phyloP scores from a whole-genome alignment of 2,329 filamentous ascomycete species.

The Pseudogymnoascus sp. region DNA sequence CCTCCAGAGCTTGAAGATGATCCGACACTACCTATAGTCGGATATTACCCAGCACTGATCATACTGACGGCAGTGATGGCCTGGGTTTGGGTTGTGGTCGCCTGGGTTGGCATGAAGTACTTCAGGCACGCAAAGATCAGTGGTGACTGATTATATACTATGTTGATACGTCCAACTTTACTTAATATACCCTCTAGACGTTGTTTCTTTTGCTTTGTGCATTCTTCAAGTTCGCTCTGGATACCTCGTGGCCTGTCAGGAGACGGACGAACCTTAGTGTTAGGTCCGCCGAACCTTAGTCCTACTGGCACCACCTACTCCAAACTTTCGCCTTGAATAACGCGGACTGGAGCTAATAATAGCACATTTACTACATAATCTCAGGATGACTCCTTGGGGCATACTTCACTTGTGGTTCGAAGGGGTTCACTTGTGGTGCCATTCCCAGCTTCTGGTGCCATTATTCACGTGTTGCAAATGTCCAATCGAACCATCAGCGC shows the following conservation, averaged over 20 bases:
- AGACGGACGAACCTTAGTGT: neutral
- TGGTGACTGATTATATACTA: conserved; percentile 5
- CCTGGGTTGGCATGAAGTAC: conserved; percentile 99
- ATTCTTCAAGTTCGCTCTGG: neutral
- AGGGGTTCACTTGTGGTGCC: neutral
- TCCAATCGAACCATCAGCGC: neutral
- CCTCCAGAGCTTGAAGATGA: conserved; percentile 94
- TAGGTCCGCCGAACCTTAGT: neutral
- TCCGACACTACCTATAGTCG: conserved; percentile 85
- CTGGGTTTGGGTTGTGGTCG: conserved; percentile 96
- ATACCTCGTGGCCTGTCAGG: neutral
- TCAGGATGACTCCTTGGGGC: neutral
- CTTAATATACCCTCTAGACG: conserved; percentile 7
- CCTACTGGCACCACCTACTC: neutral
- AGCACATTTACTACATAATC: neutral
- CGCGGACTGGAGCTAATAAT: neutral
- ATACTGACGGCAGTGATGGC: conserved; percentile 93
- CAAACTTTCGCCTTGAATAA: neutral
- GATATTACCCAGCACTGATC: conserved; percentile 92
- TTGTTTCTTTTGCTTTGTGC: neutral
- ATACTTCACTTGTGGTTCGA: neutral
- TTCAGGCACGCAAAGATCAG: conserved; percentile 90
- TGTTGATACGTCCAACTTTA: neutral
- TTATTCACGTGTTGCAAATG: neutral
- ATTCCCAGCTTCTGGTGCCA: neutral